These are phyloP conservation scores for Xylaria sp. DNA, from an alignment of 2,329 filamentous ascomycete genomes.

Conservation along the genomic window DNA sequence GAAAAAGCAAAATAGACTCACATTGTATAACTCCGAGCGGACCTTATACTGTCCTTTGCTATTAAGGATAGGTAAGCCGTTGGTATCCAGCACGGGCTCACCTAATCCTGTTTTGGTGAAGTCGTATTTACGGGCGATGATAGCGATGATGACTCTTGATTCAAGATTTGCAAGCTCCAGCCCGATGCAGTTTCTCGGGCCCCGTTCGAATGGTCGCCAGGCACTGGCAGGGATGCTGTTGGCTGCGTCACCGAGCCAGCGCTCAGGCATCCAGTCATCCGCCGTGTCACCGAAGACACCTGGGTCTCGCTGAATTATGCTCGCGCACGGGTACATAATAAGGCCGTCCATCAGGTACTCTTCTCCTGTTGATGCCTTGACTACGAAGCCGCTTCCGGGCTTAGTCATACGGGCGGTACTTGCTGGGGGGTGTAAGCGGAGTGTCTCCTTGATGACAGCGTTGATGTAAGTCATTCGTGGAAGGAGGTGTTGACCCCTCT, in stretches of 20 bases:
- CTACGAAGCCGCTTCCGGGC: slow-evolving; percentile 32
- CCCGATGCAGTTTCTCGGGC: slow-evolving; percentile 62
- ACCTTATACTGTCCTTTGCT: background rate
- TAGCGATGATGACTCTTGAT: slow-evolving; percentile 37
- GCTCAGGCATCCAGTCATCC: slow-evolving; percentile 45
- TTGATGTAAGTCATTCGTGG: slow-evolving; percentile 29
- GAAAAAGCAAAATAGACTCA: slow-evolving; percentile 1
- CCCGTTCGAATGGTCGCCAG: slow-evolving; percentile 56
- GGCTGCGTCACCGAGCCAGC: slow-evolving; percentile 40
- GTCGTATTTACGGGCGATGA: slow-evolving; percentile 47
- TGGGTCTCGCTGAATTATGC: slow-evolving; percentile 42
- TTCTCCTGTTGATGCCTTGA: slow-evolving; percentile 29
- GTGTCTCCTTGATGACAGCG: slow-evolving; percentile 39
- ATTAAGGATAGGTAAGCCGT: background rate
- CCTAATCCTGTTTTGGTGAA: slow-evolving; percentile 51
- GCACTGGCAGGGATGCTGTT: slow-evolving; percentile 24
- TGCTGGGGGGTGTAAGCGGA: slow-evolving; percentile 36
- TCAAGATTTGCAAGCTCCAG: slow-evolving; percentile 57
- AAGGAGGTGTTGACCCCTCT: slow-evolving; percentile 9
- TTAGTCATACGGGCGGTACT: slow-evolving; percentile 30
- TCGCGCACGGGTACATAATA: slow-evolving; percentile 30
- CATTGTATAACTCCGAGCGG: background rate
- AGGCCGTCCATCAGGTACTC: slow-evolving; percentile 35
- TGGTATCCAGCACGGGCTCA: slow-evolving; percentile 34
- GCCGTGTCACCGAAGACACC: slow-evolving; percentile 40